phyloP scores from a whole-genome alignment of 1,284 basidiomycete genomes.

The Mixia osmundae region DNA sequence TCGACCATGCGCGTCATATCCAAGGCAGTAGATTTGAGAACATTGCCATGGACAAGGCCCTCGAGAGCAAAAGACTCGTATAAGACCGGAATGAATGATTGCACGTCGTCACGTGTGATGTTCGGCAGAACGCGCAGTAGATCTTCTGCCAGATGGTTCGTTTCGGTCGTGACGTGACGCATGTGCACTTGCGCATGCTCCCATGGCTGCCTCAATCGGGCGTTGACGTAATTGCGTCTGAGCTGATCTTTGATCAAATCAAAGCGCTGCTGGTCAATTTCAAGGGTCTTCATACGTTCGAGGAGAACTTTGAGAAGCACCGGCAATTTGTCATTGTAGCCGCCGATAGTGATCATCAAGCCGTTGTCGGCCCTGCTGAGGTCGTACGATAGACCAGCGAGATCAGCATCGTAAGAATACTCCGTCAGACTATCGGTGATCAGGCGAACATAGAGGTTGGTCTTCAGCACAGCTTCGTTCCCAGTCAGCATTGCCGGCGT shows the following conservation, averaged over 20 bases:
- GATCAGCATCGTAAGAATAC: conserved; percentile 74
- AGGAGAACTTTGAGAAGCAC: conserved; percentile 54
- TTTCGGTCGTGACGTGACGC: conserved; percentile 43
- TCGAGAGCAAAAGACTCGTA: conserved; percentile 46
- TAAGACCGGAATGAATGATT: conserved; percentile 38
- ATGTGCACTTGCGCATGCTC: conserved; percentile 55
- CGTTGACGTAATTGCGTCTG: conserved; percentile 58
- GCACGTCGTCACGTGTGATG: conserved; percentile 46
- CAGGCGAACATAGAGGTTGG: conserved; percentile 54
- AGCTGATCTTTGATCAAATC: conserved; percentile 66
- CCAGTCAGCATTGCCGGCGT: conserved; percentile 21
- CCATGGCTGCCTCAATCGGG: conserved; percentile 64
- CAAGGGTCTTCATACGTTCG: conserved; percentile 41
- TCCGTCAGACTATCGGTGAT: conserved; percentile 75
- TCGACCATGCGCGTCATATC: conserved; percentile 49
- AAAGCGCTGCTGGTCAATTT: conserved; percentile 48
- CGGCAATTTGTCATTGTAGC: conserved; percentile 85
- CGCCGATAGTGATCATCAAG: conserved; percentile 44
- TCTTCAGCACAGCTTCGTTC: conserved; percentile 23
- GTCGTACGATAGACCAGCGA: conserved; percentile 66
- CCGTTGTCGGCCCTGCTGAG: conserved; percentile 44
- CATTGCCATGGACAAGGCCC: conserved; percentile 64
- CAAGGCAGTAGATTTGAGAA: conserved; percentile 58
- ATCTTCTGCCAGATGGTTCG: conserved; percentile 57
- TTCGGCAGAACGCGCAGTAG: conserved; percentile 52